A percentile compares a stretch with the other conserved stretches of the same genome.
phyloP scores from a whole-genome alignment of 106 monocot genomes.

The Dendrobium huoshanense region DNA sequence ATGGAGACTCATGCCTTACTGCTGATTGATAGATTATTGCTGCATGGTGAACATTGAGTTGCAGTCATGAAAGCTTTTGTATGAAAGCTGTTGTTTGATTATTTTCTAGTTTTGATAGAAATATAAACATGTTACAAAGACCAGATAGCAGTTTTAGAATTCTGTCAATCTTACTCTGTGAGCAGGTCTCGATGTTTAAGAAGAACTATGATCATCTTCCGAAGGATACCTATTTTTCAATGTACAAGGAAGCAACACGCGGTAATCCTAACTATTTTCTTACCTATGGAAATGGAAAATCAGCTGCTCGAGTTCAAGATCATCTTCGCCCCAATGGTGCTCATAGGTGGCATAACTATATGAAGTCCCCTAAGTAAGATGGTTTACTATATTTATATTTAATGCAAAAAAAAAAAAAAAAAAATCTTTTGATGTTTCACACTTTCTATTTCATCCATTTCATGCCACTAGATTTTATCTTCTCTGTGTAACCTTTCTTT shows the following conservation, averaged over 20 bases:
- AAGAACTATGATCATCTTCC: constrained; percentile 97
- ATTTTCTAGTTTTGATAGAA: not conserved
- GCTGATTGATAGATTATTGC: not conserved
- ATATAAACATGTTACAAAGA: not conserved
- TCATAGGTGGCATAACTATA: constrained; percentile 98
- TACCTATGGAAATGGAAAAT: constrained; percentile 99
- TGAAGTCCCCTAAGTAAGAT: constrained; percentile 84
- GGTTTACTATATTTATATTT: not conserved
- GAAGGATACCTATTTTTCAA: constrained; percentile 82
- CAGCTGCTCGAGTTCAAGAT: constrained; percentile 89
- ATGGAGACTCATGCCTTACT: not conserved
- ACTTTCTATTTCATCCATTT: not conserved
- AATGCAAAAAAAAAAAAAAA: not conserved
- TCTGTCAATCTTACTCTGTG: not conserved
- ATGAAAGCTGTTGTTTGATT: not conserved
- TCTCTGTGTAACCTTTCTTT: not conserved
- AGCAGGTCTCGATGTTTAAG: constrained; percentile 97
- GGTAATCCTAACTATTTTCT: constrained; percentile 97
- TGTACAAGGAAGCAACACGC: constrained; percentile 96
- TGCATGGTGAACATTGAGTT: not conserved
- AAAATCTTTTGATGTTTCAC: not conserved
- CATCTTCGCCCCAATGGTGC: constrained; percentile 98
- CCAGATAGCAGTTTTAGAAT: not conserved
- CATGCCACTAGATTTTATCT: not conserved
- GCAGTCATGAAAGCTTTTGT: not conserved